Percentiles rank a stretch among this genome's conserved stretches.
phyloP scores from a whole-genome alignment of 495 filamentous ascomycete species.

The Xylaria scruposa region DNA sequence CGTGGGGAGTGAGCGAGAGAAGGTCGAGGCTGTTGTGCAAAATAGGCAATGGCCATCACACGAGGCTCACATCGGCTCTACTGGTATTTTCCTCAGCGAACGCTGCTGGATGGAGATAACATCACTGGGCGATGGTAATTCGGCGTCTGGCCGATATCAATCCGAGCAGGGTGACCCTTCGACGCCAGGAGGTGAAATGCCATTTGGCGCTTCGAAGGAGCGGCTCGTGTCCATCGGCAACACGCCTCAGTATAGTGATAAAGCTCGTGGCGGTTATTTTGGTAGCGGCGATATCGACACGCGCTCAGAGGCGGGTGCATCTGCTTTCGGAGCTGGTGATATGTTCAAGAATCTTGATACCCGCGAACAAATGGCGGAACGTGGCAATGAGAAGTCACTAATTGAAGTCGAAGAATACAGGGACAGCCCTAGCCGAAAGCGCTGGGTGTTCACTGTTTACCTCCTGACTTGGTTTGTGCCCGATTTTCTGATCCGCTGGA shows the following conservation, averaged over 20 bases:
- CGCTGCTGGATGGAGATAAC: constrained; percentile 91
- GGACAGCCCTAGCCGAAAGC: constrained; percentile 81
- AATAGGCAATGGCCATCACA: constrained; percentile 90
- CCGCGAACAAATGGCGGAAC: constrained; percentile 91
- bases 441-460: constrained; percentile 91
- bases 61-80: constrained; percentile 88
- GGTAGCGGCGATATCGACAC: constrained; percentile 81
- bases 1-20: constrained; percentile 91
- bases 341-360: constrained; percentile 99
- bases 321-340: constrained; percentile 86
- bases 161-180: constrained; percentile 52
- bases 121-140: constrained; percentile 69
- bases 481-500: constrained; percentile 76
- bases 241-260: constrained; percentile 73
- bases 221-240: constrained; percentile 64
- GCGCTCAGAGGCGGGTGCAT: constrained; percentile 87
- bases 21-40: constrained; percentile 86
- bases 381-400: constrained; percentile 89
- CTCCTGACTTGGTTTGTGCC: constrained; percentile 86
- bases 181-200: constrained; percentile 42
- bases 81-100: constrained; percentile 95
- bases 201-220: constrained; percentile 73
- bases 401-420: constrained; percentile 85
- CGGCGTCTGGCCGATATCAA: constrained; percentile 59
- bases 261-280: constrained; percentile 79